Percentiles rank a stretch among this genome's conserved stretches.
phyloP scores from a whole-genome alignment of 345 rosid genomes.

The Populus nigra region DNA sequence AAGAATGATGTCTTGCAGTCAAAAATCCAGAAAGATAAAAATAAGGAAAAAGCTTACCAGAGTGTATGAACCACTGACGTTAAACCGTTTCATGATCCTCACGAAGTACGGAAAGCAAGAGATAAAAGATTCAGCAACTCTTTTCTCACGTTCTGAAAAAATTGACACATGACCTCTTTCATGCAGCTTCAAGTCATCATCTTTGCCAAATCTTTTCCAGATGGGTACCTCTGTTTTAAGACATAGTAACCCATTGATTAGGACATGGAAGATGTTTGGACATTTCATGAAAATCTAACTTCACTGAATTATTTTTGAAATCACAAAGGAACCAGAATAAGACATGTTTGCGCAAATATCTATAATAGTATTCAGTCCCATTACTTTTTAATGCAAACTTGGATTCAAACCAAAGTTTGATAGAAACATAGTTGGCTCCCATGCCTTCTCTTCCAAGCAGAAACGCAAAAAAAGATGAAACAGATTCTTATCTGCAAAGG shows the following conservation, averaged over 20 bases:
- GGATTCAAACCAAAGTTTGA: background rate
- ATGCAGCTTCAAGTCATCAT: slow-evolving; percentile 25
- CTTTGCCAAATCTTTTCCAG: slow-evolving; percentile 18
- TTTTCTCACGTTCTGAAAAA: slow-evolving; percentile 48
- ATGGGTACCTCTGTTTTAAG: slow-evolving; percentile 26
- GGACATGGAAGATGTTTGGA: slow-evolving; percentile 1
- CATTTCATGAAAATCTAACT: background rate
- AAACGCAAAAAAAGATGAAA: background rate
- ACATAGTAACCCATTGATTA: slow-evolving; percentile 10
- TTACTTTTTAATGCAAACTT: background rate
- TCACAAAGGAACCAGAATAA: background rate
- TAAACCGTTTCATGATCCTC: slow-evolving; percentile 62
- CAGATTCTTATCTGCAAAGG: background rate
- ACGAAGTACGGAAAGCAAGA: slow-evolving; percentile 56
- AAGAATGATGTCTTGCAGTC: background rate
- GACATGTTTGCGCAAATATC: background rate
- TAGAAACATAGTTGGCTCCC: background rate
- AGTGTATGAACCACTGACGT: slow-evolving; percentile 58
- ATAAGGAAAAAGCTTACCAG: slow-evolving; percentile 39
- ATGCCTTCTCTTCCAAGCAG: background rate
- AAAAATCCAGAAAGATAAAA: background rate
- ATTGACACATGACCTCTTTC: slow-evolving; percentile 23
- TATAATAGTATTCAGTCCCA: too few species aligned
- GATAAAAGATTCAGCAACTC: slow-evolving; percentile 50
- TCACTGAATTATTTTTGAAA: background rate